Evolutionary conservation across 2,329 filamentous ascomycete species (phyloP), one percentile per base, ranked within the genome.

Genomic region (Nigrospora sphaerica): DNA sequence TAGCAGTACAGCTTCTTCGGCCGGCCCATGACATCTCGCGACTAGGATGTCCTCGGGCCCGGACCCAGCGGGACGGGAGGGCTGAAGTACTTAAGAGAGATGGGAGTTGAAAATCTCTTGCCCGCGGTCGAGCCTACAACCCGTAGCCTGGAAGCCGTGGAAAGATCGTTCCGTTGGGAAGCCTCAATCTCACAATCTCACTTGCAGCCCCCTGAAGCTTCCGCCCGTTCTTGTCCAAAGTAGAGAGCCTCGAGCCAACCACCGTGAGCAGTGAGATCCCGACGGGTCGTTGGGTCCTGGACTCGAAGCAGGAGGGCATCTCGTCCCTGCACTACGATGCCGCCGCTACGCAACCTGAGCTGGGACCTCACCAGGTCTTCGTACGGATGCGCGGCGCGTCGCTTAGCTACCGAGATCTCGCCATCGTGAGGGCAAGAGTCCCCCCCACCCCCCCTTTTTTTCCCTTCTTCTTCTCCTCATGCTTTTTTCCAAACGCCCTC

Each of bases 301-400:
- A 38, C 23, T 39, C 44, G 40, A 19, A 13, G 16, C 47, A 48
- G 31, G 34, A 46, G 16, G 46, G 51, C 6, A 37, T 47, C 16
- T 47, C 47, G 11, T 46, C 45, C 13, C 44, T 52, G 31, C 42
- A 46, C 14, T 54, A 47, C 33, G 45, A 51, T 41, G 28, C 46
- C 35, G 28, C 28, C 32, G 38, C 32, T 36, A 33, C 35, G 34
- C 39, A 43, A 13, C 34, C 47, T 14, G 55, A 73, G 49, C 49
- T 77, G 4, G 72, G 70, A 6, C 74, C 77, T 46, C 71, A 74
- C 45, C 75, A 80, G 47, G 74, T 80, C 16, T 67, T 80, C 11
- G 74, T 80, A 52, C 77, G 75, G 56, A 65, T 67, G 19, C 59
- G 65, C 42, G 62, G 62, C 19, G 65, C 64, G 11, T 67, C 65